Conservation (phyloP, 2,329 filamentous ascomycete genomes). For the Fusarium sp. region DNA sequence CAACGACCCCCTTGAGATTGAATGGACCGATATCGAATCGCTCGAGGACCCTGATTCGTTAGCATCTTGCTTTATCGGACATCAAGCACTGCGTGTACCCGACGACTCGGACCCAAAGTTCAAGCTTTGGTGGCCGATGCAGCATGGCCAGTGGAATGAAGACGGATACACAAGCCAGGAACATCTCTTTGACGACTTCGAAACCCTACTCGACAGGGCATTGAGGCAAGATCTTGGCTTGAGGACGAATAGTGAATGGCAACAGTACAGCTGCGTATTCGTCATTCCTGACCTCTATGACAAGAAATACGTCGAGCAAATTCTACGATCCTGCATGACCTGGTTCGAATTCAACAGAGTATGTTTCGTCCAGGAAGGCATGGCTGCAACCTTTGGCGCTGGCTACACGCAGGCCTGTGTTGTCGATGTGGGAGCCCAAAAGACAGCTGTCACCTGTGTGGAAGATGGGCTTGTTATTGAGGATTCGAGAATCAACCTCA, state of each 20-base stretch:
- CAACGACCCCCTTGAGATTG: conserved; percentile 91
- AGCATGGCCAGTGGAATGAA: conserved; percentile 88
- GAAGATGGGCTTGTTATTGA: conserved; percentile 96
- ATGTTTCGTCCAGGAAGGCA: conserved; percentile 94
- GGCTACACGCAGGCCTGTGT: conserved; percentile 95
- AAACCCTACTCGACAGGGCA: conserved; percentile 84
- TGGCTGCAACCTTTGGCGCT: conserved; percentile 93
- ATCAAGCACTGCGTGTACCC: conserved; percentile 83
- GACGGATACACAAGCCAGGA: conserved; percentile 83
- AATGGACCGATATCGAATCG: conserved; percentile 86
- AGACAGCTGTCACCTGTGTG: conserved; percentile 96
- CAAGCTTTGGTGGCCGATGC: conserved; percentile 91
- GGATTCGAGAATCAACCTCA: conserved; percentile 93
- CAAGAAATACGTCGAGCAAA: conserved; percentile 85
- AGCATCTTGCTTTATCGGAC: conserved; percentile 77
- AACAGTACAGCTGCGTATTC: conserved; percentile 94
- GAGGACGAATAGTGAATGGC: conserved; percentile 80
- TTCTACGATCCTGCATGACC: conserved; percentile 84
- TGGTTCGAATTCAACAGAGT: conserved; percentile 91
- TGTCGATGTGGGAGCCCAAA: conserved; percentile 95
- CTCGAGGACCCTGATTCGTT: conserved; percentile 70
- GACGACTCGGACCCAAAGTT: conserved; percentile 90
- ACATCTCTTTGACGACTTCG: conserved; percentile 85
- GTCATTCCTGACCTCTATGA: conserved; percentile 97
- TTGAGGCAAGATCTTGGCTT: conserved; percentile 86